Evolutionary conservation across 2,329 filamentous ascomycete species (phyloP), one percentile per base, ranked within the genome.

Genomic region (Trichocomaceae sp.): DNA sequence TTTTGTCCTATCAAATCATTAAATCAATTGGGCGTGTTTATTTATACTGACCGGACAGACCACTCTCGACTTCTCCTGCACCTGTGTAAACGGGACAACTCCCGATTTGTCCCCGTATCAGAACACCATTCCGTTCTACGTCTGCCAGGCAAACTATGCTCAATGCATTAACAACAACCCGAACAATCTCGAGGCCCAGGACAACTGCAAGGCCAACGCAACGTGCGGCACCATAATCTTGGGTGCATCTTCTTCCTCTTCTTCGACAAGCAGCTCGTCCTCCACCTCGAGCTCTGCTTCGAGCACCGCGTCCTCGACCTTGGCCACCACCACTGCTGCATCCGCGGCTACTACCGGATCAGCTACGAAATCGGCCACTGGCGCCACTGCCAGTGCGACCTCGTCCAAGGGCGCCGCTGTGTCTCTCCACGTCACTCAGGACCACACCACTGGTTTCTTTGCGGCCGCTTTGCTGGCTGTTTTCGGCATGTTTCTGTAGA

Each of bases 41-140:
- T 42, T 45, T 23, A 19, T 15, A 35, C 31, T 13, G 15, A 39
- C 51, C 60, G 59, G 50, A 29, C 63, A 82, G 80, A 60, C 56
- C 45, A 72, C 74, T 17, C 75, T 86, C 57, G 68, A 67, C 33
- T 86, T 75, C 73, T 74, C 64, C 55, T 87, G 84, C 71, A 72
- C 73, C 50, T 87, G 84, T 75, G 59, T 64, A 59, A 79, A 83
- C 66, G 78, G 77, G 60, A 77, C 75, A 42, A 66, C 68, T 7
- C 81, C 82, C 61, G 77, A 83, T 64, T 75, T 84, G 62, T 67
- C 72, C 57, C 71, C 75, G 61, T 87, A 84, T 71, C 62, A 69
- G 52, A 72, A 80, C 68, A 82, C 81, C 22, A 72, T 87, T 48
- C 82, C 83, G 42, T 82, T 75, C 69, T 83, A 75, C 68, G 76